Base-by-base conservation (phyloP, 129 eudicot genomes). In the Helianthus tuberosus region DNA sequence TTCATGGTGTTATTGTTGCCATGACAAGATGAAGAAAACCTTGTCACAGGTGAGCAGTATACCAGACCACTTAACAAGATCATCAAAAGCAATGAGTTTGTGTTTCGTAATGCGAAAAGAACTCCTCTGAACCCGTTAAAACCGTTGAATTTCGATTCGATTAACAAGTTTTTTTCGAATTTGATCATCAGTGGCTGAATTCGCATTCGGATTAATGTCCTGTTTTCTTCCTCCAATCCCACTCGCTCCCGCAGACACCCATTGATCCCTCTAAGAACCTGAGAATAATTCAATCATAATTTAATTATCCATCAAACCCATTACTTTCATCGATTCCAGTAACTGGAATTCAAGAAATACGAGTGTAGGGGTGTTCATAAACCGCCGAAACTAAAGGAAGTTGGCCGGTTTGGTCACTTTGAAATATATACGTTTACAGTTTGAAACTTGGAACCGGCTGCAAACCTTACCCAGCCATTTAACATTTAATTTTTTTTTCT, bases 171-270 rank as follows among this genome's bases (percentile, higher is more conserved):
- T 16, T 63, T 77, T 46, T 85, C 86, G 68, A 85, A 79, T 20
- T 84, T 71, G 6, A 85, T 71, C 71, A 82, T 79, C 61, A 82
- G 60, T 16, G 89, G 89, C 36, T 85, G 86, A 7, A 85, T 85
- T 75, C 89, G 55, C 9, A 73, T 79, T 39, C 85, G 74, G 78
- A 85, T 85, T 44, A 85, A 68, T 62, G 82, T 81, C 60, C 86
- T 75, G 79, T 85, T 82, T 61, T 85, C 89, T 68, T 82, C 89
- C 69, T 82, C 89, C 48, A 85, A 68, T 68, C 89, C 89, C 10
- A 85, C 86, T 66, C 88, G 69, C 51, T 88, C 90, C 70, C 90
- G 85, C 15, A 71, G 79, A n/a, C 94, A 88, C 62, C 86, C 90
- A 43, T 86, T 82, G 14, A 88, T 83, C 39, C 86, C 86, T 75